Percentiles rank a stretch among this genome's conserved stretches.
Conservation (phyloP, 2,329 filamentous ascomycete species). For the Dothistroma septosporum region DNA sequence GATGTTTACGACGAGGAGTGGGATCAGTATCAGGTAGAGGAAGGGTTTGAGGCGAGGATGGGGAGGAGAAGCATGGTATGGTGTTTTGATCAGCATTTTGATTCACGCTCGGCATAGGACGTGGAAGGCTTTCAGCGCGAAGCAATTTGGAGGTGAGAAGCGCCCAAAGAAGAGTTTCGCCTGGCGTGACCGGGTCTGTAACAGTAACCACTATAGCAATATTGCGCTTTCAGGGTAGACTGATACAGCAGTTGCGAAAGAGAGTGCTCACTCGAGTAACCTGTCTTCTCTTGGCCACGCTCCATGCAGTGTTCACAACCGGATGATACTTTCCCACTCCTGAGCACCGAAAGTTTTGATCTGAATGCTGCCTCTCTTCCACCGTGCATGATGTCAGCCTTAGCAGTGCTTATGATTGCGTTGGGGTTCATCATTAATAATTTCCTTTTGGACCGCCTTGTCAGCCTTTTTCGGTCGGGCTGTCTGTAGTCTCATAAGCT, state of each 20-base stretch:
- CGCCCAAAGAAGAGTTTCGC: background rate
- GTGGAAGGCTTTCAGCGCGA: background rate
- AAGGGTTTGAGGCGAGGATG: background rate
- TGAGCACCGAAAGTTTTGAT: too few species aligned
- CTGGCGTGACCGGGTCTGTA: background rate
- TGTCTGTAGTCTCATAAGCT: too few species aligned
- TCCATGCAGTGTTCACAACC: too few species aligned
- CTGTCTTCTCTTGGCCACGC: background rate
- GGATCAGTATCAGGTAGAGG: conserved; percentile 30
- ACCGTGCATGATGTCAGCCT: too few species aligned
- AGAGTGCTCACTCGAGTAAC: background rate
- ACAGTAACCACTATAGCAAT: background rate
- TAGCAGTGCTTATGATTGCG: too few species aligned
- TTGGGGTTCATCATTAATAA: too few species aligned
- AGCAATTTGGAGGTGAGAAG: background rate
- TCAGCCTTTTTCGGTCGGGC: too few species aligned
- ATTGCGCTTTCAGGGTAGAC: background rate
- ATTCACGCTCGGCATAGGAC: background rate
- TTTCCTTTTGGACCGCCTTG: too few species aligned
- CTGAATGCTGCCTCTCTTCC: too few species aligned
- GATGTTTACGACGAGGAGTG: conserved; percentile 71
- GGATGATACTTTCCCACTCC: too few species aligned
- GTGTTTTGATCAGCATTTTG: background rate
- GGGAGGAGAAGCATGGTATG: background rate
- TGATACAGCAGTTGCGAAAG: background rate